Conservation (phyloP, 805 yeast species). For the Myxozyma vanderwaltii region DNA sequence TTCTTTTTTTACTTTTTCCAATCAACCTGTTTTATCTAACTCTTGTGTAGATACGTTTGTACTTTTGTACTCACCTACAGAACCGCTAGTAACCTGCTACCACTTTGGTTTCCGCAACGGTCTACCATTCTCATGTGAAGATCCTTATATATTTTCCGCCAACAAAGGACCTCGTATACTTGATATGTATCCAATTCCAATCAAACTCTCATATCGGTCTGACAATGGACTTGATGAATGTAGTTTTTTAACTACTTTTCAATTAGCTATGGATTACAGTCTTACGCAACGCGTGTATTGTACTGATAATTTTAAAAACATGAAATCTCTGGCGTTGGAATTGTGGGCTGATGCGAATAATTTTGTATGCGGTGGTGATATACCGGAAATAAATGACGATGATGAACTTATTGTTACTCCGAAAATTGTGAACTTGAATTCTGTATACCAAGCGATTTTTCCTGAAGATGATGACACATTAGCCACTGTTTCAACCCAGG, state of each 20-base stretch:
- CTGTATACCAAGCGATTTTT: slow-evolving; percentile 17
- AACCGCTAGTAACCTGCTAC: slow-evolving; percentile 43
- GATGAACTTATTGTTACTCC: slow-evolving; percentile 20
- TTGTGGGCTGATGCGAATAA: neutral
- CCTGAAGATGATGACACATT: slow-evolving; percentile 14
- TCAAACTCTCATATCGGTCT: neutral
- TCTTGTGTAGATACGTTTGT: slow-evolving; percentile 32
- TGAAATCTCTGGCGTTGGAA: slow-evolving; percentile 10
- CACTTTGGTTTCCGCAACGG: slow-evolving; percentile 45
- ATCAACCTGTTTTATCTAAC: no score
- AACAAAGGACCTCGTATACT: slow-evolving; percentile 5
- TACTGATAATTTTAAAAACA: neutral
- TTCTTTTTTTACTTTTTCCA: slow-evolving; percentile 38
- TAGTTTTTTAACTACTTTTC: slow-evolving; percentile 23
- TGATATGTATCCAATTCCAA: slow-evolving; percentile 4
- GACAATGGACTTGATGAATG: neutral
- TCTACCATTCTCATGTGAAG: slow-evolving; percentile 46
- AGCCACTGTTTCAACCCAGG: slow-evolving; percentile 7
- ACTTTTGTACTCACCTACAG: slow-evolving; percentile 40
- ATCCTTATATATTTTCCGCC: slow-evolving; percentile 39
- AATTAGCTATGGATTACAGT: slow-evolving; percentile 11
- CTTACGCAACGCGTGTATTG: slow-evolving; percentile 11
- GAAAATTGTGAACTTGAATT: slow-evolving; percentile 15
- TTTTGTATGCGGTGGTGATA: neutral
- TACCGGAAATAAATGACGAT: neutral